phyloP scores from a whole-genome alignment of 495 filamentous ascomycete species.

The Usnea hakonensis region DNA sequence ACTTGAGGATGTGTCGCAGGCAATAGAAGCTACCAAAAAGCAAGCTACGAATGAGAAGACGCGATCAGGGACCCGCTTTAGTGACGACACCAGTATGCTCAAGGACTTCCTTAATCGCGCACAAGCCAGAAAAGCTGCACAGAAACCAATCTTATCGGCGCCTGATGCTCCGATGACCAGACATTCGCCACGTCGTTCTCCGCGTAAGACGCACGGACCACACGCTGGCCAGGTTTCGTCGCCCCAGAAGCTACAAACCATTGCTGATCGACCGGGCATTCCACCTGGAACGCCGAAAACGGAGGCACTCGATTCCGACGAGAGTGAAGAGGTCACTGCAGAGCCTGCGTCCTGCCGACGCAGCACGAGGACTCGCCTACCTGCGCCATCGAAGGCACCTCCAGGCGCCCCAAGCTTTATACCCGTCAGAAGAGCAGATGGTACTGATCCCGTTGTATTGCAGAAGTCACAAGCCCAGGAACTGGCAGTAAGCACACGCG shows the following conservation, averaged over 20 bases:
- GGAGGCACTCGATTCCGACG: constrained; percentile 23
- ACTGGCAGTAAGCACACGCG: constrained; percentile 44
- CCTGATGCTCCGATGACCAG: constrained; percentile 24
- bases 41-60: constrained; percentile 15
- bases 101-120: constrained; percentile 55
- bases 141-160: constrained; percentile 25
- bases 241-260: constrained; percentile 34
- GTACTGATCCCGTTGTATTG: constrained; percentile 47
- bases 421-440: constrained; percentile 49
- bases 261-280: constrained; percentile 28
- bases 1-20: constrained; percentile 5
- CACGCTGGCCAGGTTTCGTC: constrained; percentile 50
- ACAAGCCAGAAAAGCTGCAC: constrained; percentile 51
- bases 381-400: constrained; percentile 26
- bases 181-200: constrained; percentile 33
- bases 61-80: constrained; percentile 24
- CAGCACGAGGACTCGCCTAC: constrained; percentile 35
- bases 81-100: constrained; percentile 52
- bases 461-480: constrained; percentile 53
- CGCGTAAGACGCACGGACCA: constrained; percentile 44
- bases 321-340: constrained; percentile 22
- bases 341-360: constrained; percentile 30
- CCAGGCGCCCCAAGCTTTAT: constrained; percentile 41
- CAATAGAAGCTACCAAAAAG: not conserved
- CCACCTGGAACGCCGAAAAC: constrained; percentile 8